Conservation (phyloP, 495 filamentous ascomycete species). For the Aspergillus baeticus region DNA sequence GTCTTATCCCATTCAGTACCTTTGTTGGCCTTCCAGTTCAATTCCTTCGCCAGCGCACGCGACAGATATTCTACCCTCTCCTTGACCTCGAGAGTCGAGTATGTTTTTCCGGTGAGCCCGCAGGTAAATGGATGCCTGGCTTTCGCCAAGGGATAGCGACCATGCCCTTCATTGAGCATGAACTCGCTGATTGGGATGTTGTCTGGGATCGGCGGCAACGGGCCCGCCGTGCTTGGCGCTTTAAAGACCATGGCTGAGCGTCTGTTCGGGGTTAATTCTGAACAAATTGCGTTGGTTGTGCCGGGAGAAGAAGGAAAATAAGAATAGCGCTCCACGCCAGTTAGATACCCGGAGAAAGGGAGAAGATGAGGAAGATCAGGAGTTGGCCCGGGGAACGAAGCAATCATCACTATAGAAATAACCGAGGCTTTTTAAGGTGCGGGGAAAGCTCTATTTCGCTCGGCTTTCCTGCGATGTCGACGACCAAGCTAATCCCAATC, state of each 20-base stretch:
- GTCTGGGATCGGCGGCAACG: conserved; percentile 71
- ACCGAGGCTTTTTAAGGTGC: conserved; percentile 4
- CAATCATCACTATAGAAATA: neutral
- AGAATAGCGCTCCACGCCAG: neutral
- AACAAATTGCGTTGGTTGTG: too few species aligned
- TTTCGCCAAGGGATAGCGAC: conserved; percentile 60
- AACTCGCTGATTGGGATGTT: conserved; percentile 76
- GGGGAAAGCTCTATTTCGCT: conserved; percentile 1
- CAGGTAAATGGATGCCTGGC: conserved; percentile 79
- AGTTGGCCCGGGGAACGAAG: neutral
- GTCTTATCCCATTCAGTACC: conserved; percentile 88
- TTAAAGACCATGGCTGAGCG: conserved; percentile 69
- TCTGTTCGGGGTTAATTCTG: neutral
- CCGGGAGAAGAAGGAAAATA: neutral
- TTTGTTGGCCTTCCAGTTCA: conserved; percentile 71
- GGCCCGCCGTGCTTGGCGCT: conserved; percentile 65
- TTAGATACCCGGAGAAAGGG: neutral
- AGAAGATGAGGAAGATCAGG: neutral
- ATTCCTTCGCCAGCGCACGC: conserved; percentile 65
- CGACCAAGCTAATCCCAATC: neutral
- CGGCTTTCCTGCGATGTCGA: neutral
- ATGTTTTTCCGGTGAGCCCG: conserved; percentile 71
- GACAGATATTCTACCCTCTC: conserved; percentile 70
- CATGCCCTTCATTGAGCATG: conserved; percentile 72
- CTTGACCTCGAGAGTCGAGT: conserved; percentile 62